These are phyloP conservation scores for Bretschneidera sinensis DNA, from an alignment of 345 rosid genomes.

Conservation along the genomic window DNA sequence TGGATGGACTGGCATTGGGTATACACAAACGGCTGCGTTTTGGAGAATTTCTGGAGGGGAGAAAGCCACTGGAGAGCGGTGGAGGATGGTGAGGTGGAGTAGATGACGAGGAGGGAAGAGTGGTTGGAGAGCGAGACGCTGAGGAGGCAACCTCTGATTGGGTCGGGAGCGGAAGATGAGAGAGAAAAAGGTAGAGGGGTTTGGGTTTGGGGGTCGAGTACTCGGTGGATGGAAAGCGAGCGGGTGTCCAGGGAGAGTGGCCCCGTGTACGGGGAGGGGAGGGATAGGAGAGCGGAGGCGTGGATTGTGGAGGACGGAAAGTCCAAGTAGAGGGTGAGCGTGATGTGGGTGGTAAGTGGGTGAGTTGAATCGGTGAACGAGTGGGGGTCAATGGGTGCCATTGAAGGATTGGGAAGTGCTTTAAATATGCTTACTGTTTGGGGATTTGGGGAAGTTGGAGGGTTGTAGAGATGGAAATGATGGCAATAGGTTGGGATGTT, in stretches of 20 bases:
- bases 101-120: slow-evolving; percentile 38
- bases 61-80: slow-evolving; percentile 92
- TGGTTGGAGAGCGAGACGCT: slow-evolving; percentile 39
- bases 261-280: slow-evolving; percentile 45
- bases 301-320: slow-evolving; percentile 71
- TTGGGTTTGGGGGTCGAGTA: slow-evolving; percentile 46
- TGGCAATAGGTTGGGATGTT: too few relatives aligned
- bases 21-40: slow-evolving; percentile 63
- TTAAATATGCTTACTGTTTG: too few relatives aligned
- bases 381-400: slow-evolving; percentile 84
- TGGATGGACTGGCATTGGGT: slow-evolving; percentile 89
- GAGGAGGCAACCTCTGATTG: slow-evolving; percentile 48
- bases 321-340: slow-evolving; percentile 71
- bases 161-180: slow-evolving; percentile 40
- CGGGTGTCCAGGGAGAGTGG: slow-evolving; percentile 68
- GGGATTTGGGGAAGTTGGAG: slow-evolving; percentile 16
- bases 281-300: slow-evolving; percentile 68
- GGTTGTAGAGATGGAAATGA: not conserved
- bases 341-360: slow-evolving; percentile 59
- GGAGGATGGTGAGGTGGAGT: slow-evolving; percentile 61
- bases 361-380: slow-evolving; percentile 73
- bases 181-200: slow-evolving; percentile 39
- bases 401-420: too few relatives aligned
- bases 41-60: slow-evolving; percentile 69
- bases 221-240: slow-evolving; percentile 36